These are phyloP conservation scores for Leucocoprinus birnbaumii DNA, from an alignment of 768 basidiomycete species.

Conservation along the genomic window DNA sequence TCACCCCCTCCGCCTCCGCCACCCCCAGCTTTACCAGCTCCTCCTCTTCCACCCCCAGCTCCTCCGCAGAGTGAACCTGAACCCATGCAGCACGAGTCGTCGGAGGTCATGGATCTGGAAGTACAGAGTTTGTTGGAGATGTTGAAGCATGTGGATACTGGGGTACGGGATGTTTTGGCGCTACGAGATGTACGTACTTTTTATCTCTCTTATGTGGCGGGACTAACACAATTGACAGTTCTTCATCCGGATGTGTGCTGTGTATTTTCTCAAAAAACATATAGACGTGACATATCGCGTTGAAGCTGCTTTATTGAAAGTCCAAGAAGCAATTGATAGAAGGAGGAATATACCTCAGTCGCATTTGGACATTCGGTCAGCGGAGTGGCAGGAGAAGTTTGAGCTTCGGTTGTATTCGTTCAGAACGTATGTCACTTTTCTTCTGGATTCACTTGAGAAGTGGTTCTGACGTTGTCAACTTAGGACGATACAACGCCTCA, in stretches of 20 bases:
- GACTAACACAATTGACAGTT: slow-evolving; percentile 2
- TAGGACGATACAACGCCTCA: slow-evolving; percentile 29
- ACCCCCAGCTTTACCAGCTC: not conserved
- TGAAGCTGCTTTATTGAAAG: slow-evolving; percentile 20
- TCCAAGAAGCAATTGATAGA: slow-evolving; percentile 5
- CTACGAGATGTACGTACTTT: slow-evolving; percentile 8
- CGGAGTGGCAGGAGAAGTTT: slow-evolving; percentile 31
- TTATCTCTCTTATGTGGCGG: too few species aligned
- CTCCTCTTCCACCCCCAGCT: not conserved
- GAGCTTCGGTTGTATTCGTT: slow-evolving; percentile 29
- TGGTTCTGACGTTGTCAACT: slow-evolving; percentile 5
- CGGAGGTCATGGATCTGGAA: slow-evolving; percentile 4
- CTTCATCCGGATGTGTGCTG: slow-evolving; percentile 1
- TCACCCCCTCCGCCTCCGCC: not conserved
- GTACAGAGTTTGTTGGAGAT: slow-evolving; percentile 5
- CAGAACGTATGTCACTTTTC: slow-evolving; percentile 24
- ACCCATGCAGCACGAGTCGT: not conserved
- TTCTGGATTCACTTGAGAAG: slow-evolving; percentile 3
- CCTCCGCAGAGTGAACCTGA: not conserved
- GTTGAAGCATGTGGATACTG: slow-evolving; percentile 5
- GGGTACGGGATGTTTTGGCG: not conserved
- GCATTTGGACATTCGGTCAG: slow-evolving; percentile 29
- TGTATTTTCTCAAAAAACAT: slow-evolving; percentile 16
- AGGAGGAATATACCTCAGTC: slow-evolving; percentile 10
- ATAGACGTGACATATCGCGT: slow-evolving; percentile 27